Conservation (phyloP, 2,329 filamentous ascomycete species). For the Verticillium nubilum region DNA sequence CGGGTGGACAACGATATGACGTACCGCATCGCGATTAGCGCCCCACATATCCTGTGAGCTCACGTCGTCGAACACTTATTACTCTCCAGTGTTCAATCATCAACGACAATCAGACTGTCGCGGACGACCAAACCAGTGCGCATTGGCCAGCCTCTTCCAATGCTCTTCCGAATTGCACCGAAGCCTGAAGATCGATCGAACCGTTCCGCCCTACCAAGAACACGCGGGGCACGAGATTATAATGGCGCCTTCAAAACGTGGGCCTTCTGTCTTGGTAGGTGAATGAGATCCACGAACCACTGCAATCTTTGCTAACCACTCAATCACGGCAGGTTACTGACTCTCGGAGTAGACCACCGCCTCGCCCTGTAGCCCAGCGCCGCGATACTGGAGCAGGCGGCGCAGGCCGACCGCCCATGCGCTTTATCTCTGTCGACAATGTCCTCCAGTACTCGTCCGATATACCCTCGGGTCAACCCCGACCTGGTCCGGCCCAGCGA, state of each 20-base stretch:
- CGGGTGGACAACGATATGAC: not conserved
- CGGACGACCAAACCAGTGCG: not conserved
- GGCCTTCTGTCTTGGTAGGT: constrained; percentile 55
- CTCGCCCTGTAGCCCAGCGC: constrained; percentile 25
- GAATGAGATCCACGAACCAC: constrained; percentile 4
- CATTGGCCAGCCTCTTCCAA: not conserved
- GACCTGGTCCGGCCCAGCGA: constrained; percentile 56
- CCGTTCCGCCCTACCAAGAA: not conserved
- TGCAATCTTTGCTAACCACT: constrained; percentile 7
- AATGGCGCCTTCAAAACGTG: constrained; percentile 46
- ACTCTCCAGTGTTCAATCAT: not conserved
- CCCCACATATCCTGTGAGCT: not conserved
- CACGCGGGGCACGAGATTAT: not conserved
- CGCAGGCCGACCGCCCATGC: constrained; percentile 46
- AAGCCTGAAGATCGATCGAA: not conserved
- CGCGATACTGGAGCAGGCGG: constrained; percentile 24
- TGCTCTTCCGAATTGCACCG: not conserved
- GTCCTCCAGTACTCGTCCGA: constrained; percentile 91
- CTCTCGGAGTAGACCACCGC: constrained; percentile 27
- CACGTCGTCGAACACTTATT: not conserved
- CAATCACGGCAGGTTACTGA: constrained; percentile 27
- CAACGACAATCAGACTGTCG: not conserved
- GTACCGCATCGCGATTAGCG: not conserved
- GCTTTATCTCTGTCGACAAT: constrained; percentile 86
- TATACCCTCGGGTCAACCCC: constrained; percentile 89